phyloP scores from a whole-genome alignment of 495 filamentous ascomycete species.

The Geopyxis carbonaria region DNA sequence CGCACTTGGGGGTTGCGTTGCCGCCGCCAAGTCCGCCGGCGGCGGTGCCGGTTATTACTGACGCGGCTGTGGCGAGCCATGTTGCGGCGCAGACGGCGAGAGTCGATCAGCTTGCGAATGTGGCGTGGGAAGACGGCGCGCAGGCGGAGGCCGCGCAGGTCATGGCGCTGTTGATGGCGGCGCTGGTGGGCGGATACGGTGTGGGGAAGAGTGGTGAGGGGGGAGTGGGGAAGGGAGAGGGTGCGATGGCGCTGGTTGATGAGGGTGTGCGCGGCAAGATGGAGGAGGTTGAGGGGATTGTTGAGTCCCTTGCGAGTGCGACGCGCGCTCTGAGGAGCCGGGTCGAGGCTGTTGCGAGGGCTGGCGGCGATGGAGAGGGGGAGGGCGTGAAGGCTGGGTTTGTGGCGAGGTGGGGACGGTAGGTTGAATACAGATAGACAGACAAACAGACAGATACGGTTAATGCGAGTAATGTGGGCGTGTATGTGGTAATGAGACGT shows the following conservation, averaged over 20 bases:
- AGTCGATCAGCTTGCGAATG: slow-evolving; percentile 1
- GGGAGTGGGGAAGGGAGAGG: slow-evolving; percentile 10
- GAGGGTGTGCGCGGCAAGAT: slow-evolving; percentile 12
- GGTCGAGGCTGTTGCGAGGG: slow-evolving; percentile 16
- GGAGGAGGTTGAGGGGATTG: slow-evolving; percentile 12
- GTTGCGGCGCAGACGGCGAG: slow-evolving; percentile 8
- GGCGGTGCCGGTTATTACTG: slow-evolving; percentile 7
- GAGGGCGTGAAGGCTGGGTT: slow-evolving; percentile 18
- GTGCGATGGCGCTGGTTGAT: slow-evolving; percentile 6
- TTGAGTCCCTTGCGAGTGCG: slow-evolving; percentile 13
- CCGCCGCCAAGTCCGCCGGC: slow-evolving; percentile 6
- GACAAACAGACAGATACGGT: too few species aligned
- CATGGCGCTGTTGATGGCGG: slow-evolving; percentile 4
- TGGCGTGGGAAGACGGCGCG: not conserved
- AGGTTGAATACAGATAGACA: too few species aligned
- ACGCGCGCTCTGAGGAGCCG: slow-evolving; percentile 18
- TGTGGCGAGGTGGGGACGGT: slow-evolving; percentile 23
- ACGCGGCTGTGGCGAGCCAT: slow-evolving; percentile 7
- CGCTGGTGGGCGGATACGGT: too few species aligned
- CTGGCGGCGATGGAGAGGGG: slow-evolving; percentile 14
- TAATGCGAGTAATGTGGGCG: too few species aligned
- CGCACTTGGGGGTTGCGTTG: slow-evolving; percentile 17
- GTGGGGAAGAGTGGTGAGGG: slow-evolving; percentile 8
- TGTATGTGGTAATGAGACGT: too few species aligned
- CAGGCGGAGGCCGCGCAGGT: slow-evolving; percentile 10